phyloP scores from a whole-genome alignment of 495 filamentous ascomycete genomes.

The Podospora sp. region DNA sequence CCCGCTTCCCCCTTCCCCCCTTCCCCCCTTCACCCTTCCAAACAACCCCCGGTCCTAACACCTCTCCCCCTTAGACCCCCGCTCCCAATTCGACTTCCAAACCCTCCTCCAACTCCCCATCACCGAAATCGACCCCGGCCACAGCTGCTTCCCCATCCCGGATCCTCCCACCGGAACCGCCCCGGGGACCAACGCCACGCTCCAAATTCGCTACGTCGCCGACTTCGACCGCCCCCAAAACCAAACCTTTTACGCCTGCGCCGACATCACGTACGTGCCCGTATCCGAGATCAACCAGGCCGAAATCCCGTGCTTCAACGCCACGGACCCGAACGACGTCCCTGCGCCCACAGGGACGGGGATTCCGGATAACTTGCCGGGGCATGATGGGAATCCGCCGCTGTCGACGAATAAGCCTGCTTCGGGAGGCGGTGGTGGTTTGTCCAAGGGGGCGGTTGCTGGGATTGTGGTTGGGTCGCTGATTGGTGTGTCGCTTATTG shows the following conservation, averaged over 20 bases:
- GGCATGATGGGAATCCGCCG: constrained; percentile 21
- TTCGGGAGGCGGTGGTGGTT: constrained; percentile 12
- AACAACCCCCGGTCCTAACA: too few relatives aligned
- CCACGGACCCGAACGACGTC: constrained; percentile 34
- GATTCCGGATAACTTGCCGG: constrained; percentile 17
- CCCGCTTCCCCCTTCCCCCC: background rate
- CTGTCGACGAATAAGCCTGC: constrained; percentile 8
- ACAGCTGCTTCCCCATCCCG: constrained; percentile 50
- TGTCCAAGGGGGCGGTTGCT: constrained; percentile 49
- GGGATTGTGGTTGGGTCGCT: constrained; percentile 50
- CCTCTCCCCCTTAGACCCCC: constrained; percentile 18
- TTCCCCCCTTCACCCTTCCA: too few relatives aligned
- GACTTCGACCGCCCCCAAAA: constrained; percentile 50
- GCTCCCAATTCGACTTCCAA: constrained; percentile 31
- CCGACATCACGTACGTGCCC: constrained; percentile 51
- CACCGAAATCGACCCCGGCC: constrained; percentile 46
- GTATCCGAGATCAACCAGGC: constrained; percentile 36
- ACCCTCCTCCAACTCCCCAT: constrained; percentile 39
- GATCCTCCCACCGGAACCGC: constrained; percentile 36
- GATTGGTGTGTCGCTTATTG: constrained; percentile 31
- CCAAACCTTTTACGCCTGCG: constrained; percentile 55
- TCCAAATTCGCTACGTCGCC: constrained; percentile 52
- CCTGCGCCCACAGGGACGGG: constrained; percentile 23
- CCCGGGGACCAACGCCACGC: constrained; percentile 50
- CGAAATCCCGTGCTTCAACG: constrained; percentile 53